phyloP scores from a whole-genome alignment of 2,329 filamentous ascomycete genomes.

The Stagonosporopsis vannaccii region DNA sequence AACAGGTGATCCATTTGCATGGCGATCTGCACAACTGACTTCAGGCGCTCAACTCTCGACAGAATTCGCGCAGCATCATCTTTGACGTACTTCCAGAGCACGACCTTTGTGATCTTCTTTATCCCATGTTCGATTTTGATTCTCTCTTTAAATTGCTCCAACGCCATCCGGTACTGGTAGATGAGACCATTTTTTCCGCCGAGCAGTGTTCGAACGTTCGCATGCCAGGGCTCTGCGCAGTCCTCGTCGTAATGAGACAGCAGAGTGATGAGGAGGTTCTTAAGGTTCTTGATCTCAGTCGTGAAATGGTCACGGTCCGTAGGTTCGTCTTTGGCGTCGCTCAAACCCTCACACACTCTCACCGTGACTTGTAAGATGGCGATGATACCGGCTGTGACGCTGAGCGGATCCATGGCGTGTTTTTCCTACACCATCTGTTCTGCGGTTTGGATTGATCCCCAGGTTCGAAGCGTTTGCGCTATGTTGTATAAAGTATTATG shows the following conservation, averaged over 20 bases:
- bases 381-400: slow-evolving; percentile 17
- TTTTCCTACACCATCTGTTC: not conserved
- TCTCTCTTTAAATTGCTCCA: slow-evolving; percentile 25
- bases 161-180: slow-evolving; percentile 33
- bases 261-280: slow-evolving; percentile 8
- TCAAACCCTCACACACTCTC: slow-evolving; percentile 9
- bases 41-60: slow-evolving; percentile 27
- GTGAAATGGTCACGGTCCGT: slow-evolving; percentile 11
- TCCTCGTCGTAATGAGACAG: slow-evolving; percentile 2
- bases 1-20: slow-evolving; percentile 36
- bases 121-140: slow-evolving; percentile 22
- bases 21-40: slow-evolving; percentile 24
- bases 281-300: slow-evolving; percentile 3
- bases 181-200: slow-evolving; percentile 31
- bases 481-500: no score
- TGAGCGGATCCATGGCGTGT: slow-evolving; percentile 14
- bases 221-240: slow-evolving; percentile 27
- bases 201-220: slow-evolving; percentile 21
- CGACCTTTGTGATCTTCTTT: slow-evolving; percentile 7
- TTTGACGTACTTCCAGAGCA: slow-evolving; percentile 27
- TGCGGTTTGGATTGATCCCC: no score
- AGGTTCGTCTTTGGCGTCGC: slow-evolving; percentile 12
- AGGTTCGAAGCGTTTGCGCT: no score
- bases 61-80: slow-evolving; percentile 29
- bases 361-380: slow-evolving; percentile 16